Evolutionary conservation across 2,329 filamentous ascomycete genomes (phyloP), one percentile per base, ranked within the genome.

Genomic region (Xylariaceae sp.): DNA sequence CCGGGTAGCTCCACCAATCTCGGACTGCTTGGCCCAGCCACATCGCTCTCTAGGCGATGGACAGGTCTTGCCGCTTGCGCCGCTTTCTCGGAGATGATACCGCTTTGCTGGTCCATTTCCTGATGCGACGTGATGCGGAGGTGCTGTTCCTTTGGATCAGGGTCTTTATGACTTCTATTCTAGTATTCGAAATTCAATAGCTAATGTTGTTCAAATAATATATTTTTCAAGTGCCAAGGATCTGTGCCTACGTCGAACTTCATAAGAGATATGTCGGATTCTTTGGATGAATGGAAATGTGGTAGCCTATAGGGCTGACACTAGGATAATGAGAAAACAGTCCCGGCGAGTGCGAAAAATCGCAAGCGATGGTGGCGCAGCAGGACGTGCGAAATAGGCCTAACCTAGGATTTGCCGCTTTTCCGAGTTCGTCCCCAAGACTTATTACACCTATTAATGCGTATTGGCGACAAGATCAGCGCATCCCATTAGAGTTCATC

Each of bases 261-360:
- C n/a, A 31, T 47, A 34, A 47, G 23, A 6, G 45, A 23, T 6
- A 23, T 23, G 11, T 28, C 9, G 16, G n/a, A 16, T 19, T 36
- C 49, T 50, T 43, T 43, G 47, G 29, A 31, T 41, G 49, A 36
- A 17, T 23, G 26, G 46, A 50, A 61, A 61, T 51, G 28, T 40
- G 46, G 58, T 36, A 61, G 58, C 57, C 57, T 60, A 43, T n/a
- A 23, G 44, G 33, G 57, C 57, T 57, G 53, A 57, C 16, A 3
- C 8, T 11, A 23, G 24, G 50, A 46, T 34, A 16, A 29, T 17
- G 19, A 40, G n/a, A 16, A 31, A 7, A 28, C 9, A 4, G 28
- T n/a, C n/a, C n/a, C n/a, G n/a, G n/a, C 23, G 19, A 34, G 8
- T 11, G 37, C 9, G 12, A 16, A 39, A 3, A 6, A n/a, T 29